phyloP scores from a whole-genome alignment of 768 basidiomycete species.

The Cyclocybe cylindracea region DNA sequence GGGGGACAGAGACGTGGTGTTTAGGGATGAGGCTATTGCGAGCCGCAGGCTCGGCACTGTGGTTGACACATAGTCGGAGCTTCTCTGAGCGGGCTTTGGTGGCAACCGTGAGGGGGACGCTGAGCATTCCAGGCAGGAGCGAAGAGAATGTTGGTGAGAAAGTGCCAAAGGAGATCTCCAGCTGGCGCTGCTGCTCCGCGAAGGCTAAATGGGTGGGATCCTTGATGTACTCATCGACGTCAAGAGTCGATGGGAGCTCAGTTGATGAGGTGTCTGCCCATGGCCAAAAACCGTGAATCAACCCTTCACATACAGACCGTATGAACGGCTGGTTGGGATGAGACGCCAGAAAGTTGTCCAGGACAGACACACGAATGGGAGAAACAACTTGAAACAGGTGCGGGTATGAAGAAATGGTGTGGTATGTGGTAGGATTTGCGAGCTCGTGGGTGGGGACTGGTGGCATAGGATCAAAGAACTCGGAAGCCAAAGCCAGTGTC shows the following conservation, averaged over 20 bases:
- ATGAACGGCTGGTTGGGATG: slow-evolving; percentile 8
- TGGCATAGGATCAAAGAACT: neutral
- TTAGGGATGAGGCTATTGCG: slow-evolving; percentile 24
- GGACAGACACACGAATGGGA: neutral
- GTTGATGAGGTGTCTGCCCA: slow-evolving; percentile 1
- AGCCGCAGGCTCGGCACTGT: slow-evolving; percentile 26
- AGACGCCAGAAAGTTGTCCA: neutral
- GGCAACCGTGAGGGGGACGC: slow-evolving; percentile 24
- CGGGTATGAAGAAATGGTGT: slow-evolving; percentile 1
- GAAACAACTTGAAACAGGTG: too few relatives aligned
- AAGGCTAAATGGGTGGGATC: neutral
- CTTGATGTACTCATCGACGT: neutral
- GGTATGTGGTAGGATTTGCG: neutral
- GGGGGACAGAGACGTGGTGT: slow-evolving; percentile 2
- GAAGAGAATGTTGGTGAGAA: neutral
- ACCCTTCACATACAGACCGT: neutral
- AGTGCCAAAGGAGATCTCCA: neutral
- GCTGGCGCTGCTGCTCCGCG: neutral
- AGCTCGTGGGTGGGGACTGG: neutral
- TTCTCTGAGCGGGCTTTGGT: slow-evolving; percentile 30
- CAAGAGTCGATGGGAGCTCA: neutral
- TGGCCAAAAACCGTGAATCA: slow-evolving; percentile 6
- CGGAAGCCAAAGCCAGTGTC: neutral
- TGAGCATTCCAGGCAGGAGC: slow-evolving; percentile 10
- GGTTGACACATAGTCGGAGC: slow-evolving; percentile 33